These are phyloP conservation scores for Mycena citricolor DNA, from an alignment of 1,284 basidiomycete genomes.

Conservation along the genomic window DNA sequence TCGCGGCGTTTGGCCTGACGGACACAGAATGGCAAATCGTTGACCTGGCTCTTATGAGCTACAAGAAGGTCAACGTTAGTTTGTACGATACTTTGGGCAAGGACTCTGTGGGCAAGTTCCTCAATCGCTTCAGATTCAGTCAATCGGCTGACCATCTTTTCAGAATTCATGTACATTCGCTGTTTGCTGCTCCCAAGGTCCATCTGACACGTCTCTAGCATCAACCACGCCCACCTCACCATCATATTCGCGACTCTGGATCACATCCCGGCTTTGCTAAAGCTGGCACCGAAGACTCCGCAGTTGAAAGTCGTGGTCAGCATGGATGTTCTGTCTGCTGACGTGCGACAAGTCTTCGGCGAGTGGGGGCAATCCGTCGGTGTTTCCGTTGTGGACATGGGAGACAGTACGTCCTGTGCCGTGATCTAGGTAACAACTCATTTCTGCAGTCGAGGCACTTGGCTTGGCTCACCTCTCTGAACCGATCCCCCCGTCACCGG, in stretches of 20 bases:
- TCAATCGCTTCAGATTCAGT: too few species aligned
- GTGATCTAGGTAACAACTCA: slow-evolving; percentile 4
- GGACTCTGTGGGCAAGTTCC: slow-evolving; percentile 68
- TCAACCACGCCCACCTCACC: slow-evolving; percentile 81
- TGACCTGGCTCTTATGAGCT: slow-evolving; percentile 78
- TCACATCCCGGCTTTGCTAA: slow-evolving; percentile 77
- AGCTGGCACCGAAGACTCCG: slow-evolving; percentile 63
- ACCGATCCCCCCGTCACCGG: slow-evolving; percentile 55
- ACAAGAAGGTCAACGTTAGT: slow-evolving; percentile 80
- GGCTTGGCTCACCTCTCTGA: slow-evolving; percentile 63
- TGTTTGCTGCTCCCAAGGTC: too few species aligned
- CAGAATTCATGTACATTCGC: too few species aligned
- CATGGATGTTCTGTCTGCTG: slow-evolving; percentile 69
- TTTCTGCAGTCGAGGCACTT: slow-evolving; percentile 59
- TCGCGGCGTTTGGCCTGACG: background rate
- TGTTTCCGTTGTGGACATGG: slow-evolving; percentile 65
- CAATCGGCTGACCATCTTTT: too few species aligned
- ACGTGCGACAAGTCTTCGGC: slow-evolving; percentile 61
- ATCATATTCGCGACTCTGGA: slow-evolving; percentile 74
- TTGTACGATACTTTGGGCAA: slow-evolving; percentile 92
- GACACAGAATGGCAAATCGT: slow-evolving; percentile 86
- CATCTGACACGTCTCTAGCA: slow-evolving; percentile 26
- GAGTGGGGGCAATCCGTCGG: slow-evolving; percentile 73
- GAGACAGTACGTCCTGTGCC: slow-evolving; percentile 50
- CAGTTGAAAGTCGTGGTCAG: slow-evolving; percentile 77